Conservation (phyloP, 1,284 basidiomycete species). For the Moniliella sp. region DNA sequence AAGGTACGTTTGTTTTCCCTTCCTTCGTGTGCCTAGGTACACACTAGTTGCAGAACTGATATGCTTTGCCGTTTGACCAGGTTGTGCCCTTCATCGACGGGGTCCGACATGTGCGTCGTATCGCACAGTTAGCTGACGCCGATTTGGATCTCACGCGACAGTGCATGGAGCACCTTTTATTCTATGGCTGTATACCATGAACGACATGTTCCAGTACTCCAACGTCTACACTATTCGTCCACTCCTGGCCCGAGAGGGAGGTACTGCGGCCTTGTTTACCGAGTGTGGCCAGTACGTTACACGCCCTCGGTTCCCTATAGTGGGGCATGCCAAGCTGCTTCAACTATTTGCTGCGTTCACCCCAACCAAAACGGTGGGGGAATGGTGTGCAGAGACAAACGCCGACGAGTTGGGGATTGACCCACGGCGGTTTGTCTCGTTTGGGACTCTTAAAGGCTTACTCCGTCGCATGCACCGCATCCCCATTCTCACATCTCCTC, state of each 20-base stretch:
- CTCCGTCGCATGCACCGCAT: conserved; percentile 72
- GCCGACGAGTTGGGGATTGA: conserved; percentile 50
- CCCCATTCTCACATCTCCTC: too few species aligned
- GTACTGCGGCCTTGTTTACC: conserved; percentile 55
- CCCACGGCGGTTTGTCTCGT: conserved; percentile 77
- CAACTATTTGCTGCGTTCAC: conserved; percentile 64
- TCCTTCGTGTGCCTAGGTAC: too few species aligned
- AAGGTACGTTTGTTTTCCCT: conserved; percentile 47
- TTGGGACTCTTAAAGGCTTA: conserved; percentile 97
- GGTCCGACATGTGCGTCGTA: conserved; percentile 67
- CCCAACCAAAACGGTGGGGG: conserved; percentile 58
- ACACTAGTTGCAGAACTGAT: too few species aligned
- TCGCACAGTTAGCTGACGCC: conserved; percentile 74
- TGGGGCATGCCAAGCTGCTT: conserved; percentile 41
- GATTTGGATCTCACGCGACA: conserved; percentile 61
- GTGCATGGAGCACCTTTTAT: conserved; percentile 79
- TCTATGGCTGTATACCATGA: conserved; percentile 87
- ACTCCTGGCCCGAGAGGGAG: conserved; percentile 59
- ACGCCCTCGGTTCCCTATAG: conserved; percentile 42
- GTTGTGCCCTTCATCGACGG: conserved; percentile 54
- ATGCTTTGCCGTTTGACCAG: background rate
- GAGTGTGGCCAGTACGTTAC: conserved; percentile 80
- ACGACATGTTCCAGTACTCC: conserved; percentile 73
- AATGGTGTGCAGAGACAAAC: conserved; percentile 67
- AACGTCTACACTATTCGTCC: conserved; percentile 83